Evolutionary conservation across 2,329 filamentous ascomycete species (phyloP).

Genomic region (Metarhizium robertsii): DNA sequence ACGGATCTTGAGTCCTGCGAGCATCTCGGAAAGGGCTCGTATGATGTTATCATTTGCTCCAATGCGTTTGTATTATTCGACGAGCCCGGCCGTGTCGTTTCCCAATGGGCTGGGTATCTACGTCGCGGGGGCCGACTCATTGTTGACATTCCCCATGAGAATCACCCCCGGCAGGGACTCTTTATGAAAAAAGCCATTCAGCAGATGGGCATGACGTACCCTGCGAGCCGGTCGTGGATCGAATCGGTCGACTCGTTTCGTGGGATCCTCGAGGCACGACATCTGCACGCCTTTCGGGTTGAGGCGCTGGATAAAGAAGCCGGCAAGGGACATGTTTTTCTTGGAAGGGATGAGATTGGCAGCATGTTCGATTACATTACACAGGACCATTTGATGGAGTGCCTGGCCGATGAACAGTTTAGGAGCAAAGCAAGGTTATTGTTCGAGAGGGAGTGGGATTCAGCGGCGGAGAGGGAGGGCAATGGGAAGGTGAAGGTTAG

Average conservation of each 20-base stretch:
- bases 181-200: background rate
- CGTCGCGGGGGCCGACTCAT: conserved; percentile 1
- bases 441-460: conserved; percentile 21
- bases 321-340: conserved; percentile 14
- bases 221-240: conserved; percentile 15
- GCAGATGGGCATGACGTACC: conserved; percentile 3
- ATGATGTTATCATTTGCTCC: conserved; percentile 24
- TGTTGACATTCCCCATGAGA: background rate
- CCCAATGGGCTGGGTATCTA: conserved; percentile 20
- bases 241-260: conserved; percentile 21
- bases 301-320: conserved; percentile 16
- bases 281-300: conserved; percentile 16
- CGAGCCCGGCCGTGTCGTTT: conserved; percentile 10
- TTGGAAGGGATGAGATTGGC: conserved; percentile 17
- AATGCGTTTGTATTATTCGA: conserved; percentile 21
- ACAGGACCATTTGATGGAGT: conserved; percentile 8
- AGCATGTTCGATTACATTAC: conserved; percentile 18
- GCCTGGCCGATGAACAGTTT: conserved; percentile 11
- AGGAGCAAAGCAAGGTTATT: conserved; percentile 13
- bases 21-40: conserved; percentile 13
- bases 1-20: conserved; percentile 13
- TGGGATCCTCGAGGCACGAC: conserved; percentile 16
- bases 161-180: background rate
- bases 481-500: background rate
- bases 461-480: background rate